Base-by-base conservation (phyloP, 192 early-diverging fungal species). In the Backusella luteola region DNA sequence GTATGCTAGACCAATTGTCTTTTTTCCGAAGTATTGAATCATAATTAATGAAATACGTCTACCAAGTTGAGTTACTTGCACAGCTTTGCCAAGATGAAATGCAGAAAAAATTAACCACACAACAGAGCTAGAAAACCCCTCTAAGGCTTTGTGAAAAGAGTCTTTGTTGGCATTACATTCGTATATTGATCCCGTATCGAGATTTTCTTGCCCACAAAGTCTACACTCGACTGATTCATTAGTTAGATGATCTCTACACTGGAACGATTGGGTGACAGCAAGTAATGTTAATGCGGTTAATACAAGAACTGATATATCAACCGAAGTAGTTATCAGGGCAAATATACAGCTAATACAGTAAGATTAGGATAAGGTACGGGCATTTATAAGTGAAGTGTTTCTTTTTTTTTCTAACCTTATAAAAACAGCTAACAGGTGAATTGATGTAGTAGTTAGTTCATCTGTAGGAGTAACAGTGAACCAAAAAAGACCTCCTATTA, bases 31-130 rank as follows among this genome's bases (percentile, higher is more conserved):
- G 26, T 74, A 66, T 5, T 68, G 67, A 39, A 92, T 82, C 12
- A 94, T 80, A 0, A 77, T 44, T 26, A 92, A 79, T 0, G 92
- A 89, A 14, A 93, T 69, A 21, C 94, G 85, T 38, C 86, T 83
- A 9, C 93, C 93, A 46, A 94, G 81, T 34, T 86, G 79, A 15
- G 91, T 89, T 17, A 87, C 83, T 69, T 93, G 85, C 0, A 89
- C 87, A 0, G 89, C 92, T 38, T 84, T 85, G 26, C 93, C 93
- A 5, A 94, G 83, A 82, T 94, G 91, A 72, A 94, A 94, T 3
- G 93, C 92, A 44, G 83, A 83, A 78, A 93, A 90, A 12, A 93
- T 90, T 8, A 94, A 84, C 91, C 91, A 94, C 2, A 88, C 79
- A 0, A 94, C 81, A 1, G 85, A 85, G 71, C 88, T 89, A 1